These are phyloP conservation scores for Hagleromyces aurorensis DNA, from an alignment of 805 yeast species.

Conservation along the genomic window DNA sequence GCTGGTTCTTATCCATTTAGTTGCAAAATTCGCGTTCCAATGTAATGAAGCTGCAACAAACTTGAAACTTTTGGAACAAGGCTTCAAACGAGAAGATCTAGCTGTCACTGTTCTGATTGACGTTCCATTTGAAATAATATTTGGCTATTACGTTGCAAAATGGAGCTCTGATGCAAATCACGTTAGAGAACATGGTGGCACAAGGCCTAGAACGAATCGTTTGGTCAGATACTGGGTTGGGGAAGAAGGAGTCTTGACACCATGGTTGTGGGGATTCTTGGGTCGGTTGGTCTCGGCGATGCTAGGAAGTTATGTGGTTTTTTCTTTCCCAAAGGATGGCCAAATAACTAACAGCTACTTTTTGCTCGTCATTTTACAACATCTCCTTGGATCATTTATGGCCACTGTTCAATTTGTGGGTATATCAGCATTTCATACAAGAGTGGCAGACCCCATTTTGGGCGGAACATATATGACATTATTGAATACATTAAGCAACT, in stretches of 20 bases:
- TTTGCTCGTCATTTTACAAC: conserved; percentile 68
- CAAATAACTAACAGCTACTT: conserved; percentile 48
- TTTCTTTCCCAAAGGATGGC: conserved; percentile 54
- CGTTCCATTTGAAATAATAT: conserved; percentile 90
- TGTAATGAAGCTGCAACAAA: conserved; percentile 96
- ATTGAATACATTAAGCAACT: conserved; percentile 79
- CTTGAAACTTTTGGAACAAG: conserved; percentile 81
- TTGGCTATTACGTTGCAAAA: conserved; percentile 92
- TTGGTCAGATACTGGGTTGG: conserved; percentile 21
- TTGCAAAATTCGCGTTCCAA: conserved; percentile 88
- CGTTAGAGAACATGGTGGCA: conserved; percentile 14
- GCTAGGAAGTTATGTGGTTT: conserved; percentile 66
- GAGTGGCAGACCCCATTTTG: conserved; percentile 88
- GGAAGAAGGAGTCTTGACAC: conserved; percentile 54
- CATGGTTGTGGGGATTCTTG: conserved; percentile 83
- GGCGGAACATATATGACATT: conserved; percentile 99
- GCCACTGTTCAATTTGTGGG: conserved; percentile 92
- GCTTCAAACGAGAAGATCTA: conserved; percentile 86
- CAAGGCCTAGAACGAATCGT: conserved; percentile 1
- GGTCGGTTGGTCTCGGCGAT: conserved; percentile 74
- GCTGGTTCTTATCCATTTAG: conserved; percentile 63
- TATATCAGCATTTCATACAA: conserved; percentile 89
- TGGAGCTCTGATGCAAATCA: conserved; percentile 65
- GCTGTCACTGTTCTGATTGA: conserved; percentile 89
- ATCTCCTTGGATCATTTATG: conserved; percentile 83